These are phyloP conservation scores for Triticum dicoccoides DNA, from an alignment of 176 grass and related monocot species.

Conservation along the genomic window DNA sequence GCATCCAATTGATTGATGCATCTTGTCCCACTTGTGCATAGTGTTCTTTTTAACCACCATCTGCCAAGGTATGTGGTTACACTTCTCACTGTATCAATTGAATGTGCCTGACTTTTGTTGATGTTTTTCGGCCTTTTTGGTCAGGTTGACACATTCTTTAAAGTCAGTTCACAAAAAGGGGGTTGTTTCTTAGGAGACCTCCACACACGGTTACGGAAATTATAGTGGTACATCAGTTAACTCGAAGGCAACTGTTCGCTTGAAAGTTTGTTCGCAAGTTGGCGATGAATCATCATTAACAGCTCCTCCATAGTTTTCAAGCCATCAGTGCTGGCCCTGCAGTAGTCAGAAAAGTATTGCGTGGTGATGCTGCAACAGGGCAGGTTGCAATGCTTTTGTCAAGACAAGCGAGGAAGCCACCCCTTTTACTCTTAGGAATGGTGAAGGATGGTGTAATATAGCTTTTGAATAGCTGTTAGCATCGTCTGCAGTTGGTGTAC, in stretches of 20 bases:
- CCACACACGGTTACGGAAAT: conserved; percentile 37
- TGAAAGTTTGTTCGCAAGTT: background rate
- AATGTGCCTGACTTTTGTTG: conserved; percentile 3
- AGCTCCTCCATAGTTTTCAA: background rate
- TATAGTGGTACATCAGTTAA: conserved; percentile 40
- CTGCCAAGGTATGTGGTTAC: conserved; percentile 25
- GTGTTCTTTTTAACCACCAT: conserved; percentile 45
- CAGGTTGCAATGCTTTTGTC: background rate
- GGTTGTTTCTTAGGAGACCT: conserved; percentile 22
- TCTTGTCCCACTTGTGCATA: conserved; percentile 41
- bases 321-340: background rate
- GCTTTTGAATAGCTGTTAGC: conserved; percentile 23
- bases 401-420: background rate
- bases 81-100: background rate
- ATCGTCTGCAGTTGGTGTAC: conserved; percentile 15
- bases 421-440: background rate
- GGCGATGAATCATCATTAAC: conserved; percentile 2
- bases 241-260: conserved; percentile 8
- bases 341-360: conserved; percentile 1
- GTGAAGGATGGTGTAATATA: conserved; percentile 34
- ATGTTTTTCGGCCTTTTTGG: conserved; percentile 16
- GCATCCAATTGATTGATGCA: conserved; percentile 87
- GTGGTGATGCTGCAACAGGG: conserved; percentile 17
- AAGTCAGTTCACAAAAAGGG: conserved; percentile 16
- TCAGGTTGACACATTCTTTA: conserved; percentile 47